phyloP scores from a whole-genome alignment of 495 filamentous ascomycete genomes.

The Clavariopsis aquatica region DNA sequence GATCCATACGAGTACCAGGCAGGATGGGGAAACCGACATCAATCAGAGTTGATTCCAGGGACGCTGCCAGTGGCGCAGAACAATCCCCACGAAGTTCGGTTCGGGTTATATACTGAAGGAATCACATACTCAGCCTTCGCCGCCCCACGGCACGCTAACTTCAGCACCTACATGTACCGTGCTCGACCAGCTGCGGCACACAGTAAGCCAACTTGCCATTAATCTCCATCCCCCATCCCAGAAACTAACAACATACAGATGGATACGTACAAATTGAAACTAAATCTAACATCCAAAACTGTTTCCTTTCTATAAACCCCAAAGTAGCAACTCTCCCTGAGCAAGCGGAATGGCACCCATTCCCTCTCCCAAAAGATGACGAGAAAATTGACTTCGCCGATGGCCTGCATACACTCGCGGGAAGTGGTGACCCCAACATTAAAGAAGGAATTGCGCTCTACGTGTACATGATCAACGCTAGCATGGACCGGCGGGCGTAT shows the following conservation, averaged over 20 bases:
- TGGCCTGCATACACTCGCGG: conserved; percentile 48
- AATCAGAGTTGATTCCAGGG: conserved; percentile 50
- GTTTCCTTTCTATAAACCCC: conserved; percentile 48
- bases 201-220: conserved; percentile 37
- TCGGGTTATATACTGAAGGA: conserved; percentile 43
- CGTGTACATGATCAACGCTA: conserved; percentile 47
- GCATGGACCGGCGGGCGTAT: conserved; percentile 47
- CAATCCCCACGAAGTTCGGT: conserved; percentile 47
- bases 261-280: conserved; percentile 45
- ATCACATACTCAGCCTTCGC: conserved; percentile 44
- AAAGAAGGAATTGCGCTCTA: conserved; percentile 45
- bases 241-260: conserved; percentile 37
- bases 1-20: conserved; percentile 50
- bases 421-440: conserved; percentile 48
- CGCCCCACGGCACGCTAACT: conserved; percentile 47
- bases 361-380: conserved; percentile 44
- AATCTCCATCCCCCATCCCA: not conserved
- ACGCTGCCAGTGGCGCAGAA: conserved; percentile 49
- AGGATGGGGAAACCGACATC: conserved; percentile 48
- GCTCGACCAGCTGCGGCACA: conserved; percentile 49
- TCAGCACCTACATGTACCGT: conserved; percentile 50
- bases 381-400: conserved; percentile 49
- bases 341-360: conserved; percentile 50
- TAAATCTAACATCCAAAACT: conserved; percentile 49
- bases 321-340: conserved; percentile 46